Evolutionary conservation across 2,329 filamentous ascomycete genomes (phyloP).

Genomic region (Paraphoma chrysanthemicola): DNA sequence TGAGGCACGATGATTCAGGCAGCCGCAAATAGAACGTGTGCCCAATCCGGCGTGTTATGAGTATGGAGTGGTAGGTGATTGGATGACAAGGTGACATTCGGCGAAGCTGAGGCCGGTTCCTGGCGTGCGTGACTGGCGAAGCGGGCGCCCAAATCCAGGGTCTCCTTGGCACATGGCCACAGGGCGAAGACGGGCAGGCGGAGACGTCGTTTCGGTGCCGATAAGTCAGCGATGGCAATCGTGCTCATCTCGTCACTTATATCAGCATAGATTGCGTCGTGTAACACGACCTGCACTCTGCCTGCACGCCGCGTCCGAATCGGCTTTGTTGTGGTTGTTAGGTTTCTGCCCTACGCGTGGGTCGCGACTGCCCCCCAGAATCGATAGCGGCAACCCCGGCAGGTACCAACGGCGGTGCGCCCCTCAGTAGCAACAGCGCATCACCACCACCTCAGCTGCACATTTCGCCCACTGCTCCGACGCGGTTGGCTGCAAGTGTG

Average conservation of each 20-base stretch:
- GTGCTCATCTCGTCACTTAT: not conserved
- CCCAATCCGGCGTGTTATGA: not conserved
- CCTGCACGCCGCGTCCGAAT: slow-evolving; percentile 1
- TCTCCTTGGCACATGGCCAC: slow-evolving; percentile 1
- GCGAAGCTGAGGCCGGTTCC: not conserved
- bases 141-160: slow-evolving; percentile 4
- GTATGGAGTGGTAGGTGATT: not conserved
- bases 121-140: not conserved
- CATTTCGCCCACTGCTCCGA: slow-evolving; percentile 9
- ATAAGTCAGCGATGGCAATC: not conserved
- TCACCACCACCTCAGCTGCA: slow-evolving; percentile 8
- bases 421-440: slow-evolving; percentile 19
- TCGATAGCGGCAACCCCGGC: slow-evolving; percentile 19
- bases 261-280: not conserved
- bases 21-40: not conserved
- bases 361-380: slow-evolving; percentile 11
- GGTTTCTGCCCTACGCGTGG: not conserved
- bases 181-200: not conserved
- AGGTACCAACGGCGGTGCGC: slow-evolving; percentile 19
- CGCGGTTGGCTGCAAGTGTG: slow-evolving; percentile 1
- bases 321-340: slow-evolving; percentile 7
- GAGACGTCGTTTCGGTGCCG: not conserved
- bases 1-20: not conserved
- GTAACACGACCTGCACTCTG: not conserved
- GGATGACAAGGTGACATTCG: not conserved